Evolutionary conservation across 768 basidiomycete species (phyloP).

Genomic region (Mycena galericulata): DNA sequence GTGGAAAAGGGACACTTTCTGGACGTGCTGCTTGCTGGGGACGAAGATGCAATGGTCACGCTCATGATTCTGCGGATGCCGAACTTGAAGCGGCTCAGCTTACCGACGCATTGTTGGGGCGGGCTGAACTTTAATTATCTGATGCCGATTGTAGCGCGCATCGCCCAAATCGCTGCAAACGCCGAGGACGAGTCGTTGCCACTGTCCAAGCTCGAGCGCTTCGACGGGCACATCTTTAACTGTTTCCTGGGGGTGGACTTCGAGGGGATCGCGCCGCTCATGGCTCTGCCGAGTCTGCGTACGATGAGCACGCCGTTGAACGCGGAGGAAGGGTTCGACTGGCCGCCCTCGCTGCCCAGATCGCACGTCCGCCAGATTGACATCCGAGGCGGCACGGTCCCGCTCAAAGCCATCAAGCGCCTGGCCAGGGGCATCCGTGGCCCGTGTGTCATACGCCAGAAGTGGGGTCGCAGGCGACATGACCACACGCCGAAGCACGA

Average conservation of each 20-base stretch:
- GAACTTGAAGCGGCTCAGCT: slow-evolving; percentile 1
- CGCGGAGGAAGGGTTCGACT: slow-evolving; percentile 1
- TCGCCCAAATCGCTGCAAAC: neutral
- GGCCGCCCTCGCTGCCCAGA: slow-evolving; percentile 7
- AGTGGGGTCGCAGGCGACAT: neutral
- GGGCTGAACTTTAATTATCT: neutral
- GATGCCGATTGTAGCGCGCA: slow-evolving; percentile 13
- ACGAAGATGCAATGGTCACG: slow-evolving; percentile 13
- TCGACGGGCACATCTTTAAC: neutral
- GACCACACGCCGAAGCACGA: neutral
- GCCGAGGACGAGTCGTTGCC: neutral
- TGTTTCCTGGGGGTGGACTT: slow-evolving; percentile 6
- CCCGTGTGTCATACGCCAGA: slow-evolving; percentile 7
- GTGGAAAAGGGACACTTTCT: neutral
- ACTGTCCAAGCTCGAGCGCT: slow-evolving; percentile 6
- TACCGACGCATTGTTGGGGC: slow-evolving; percentile 14
- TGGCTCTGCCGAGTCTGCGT: slow-evolving; percentile 8
- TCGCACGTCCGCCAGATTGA: neutral
- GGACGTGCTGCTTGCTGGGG: neutral
- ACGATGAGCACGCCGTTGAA: neutral
- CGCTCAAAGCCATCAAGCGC: neutral
- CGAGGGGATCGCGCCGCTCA: slow-evolving; percentile 9
- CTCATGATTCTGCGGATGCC: slow-evolving; percentile 11
- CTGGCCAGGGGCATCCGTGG: slow-evolving; percentile 1
- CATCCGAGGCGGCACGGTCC: neutral